Evolutionary conservation across 2,329 filamentous ascomycete species (phyloP).

Genomic region (Fusarium sp.): DNA sequence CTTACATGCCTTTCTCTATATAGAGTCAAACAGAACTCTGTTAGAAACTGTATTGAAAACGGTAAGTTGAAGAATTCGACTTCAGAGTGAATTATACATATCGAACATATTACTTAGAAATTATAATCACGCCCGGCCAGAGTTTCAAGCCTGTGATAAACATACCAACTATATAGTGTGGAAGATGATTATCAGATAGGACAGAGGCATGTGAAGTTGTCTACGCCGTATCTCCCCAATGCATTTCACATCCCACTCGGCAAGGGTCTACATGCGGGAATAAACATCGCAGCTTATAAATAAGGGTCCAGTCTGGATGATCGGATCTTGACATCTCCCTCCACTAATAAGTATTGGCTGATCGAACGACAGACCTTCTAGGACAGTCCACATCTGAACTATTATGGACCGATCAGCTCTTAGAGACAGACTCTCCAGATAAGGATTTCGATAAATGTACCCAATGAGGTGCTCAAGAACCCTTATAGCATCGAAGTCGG

Average conservation of each 20-base stretch:
- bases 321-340: neutral
- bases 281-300: neutral
- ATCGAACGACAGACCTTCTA: neutral
- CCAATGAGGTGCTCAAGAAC: neutral
- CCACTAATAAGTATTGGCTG: neutral
- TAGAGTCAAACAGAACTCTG: neutral
- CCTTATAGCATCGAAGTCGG: neutral
- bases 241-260: constrained; percentile 10
- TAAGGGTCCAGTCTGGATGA: neutral
- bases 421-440: neutral
- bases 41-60: neutral
- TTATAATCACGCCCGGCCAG: rapidly evolving
- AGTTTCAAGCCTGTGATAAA: neutral
- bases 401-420: constrained; percentile 2
- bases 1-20: neutral
- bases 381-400: neutral
- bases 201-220: neutral
- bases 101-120: neutral
- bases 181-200: neutral
- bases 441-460: constrained; percentile 1
- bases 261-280: neutral
- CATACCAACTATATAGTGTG: no score
- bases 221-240: neutral
- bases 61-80: no score
- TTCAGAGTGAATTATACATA: neutral